phyloP scores from a whole-genome alignment of 495 filamentous ascomycete species.

The Penicillium steckii region DNA sequence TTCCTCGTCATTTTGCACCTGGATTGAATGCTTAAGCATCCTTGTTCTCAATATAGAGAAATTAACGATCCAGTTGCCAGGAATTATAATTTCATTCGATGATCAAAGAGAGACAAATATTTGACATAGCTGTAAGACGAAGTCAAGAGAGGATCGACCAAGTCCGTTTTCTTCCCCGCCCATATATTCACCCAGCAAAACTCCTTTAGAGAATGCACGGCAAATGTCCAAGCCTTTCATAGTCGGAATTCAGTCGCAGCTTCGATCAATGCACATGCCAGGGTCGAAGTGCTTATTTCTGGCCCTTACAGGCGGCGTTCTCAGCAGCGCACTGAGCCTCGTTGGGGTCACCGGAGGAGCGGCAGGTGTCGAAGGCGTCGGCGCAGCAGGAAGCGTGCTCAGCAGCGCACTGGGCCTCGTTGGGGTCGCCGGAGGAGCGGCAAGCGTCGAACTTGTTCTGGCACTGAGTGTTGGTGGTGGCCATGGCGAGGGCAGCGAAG shows the following conservation, averaged over 20 bases:
- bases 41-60: too few relatives aligned
- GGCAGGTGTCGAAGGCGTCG: slow-evolving; percentile 8
- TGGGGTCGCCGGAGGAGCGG: slow-evolving; percentile 4
- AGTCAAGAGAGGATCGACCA: background rate
- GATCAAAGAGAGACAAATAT: background rate
- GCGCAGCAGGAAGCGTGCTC: slow-evolving; percentile 8
- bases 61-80: too few relatives aligned
- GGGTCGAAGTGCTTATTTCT: background rate
- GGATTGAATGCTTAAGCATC: too few relatives aligned
- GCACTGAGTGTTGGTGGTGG: slow-evolving; percentile 10
- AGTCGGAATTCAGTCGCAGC: background rate
- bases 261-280: background rate
- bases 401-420: slow-evolving; percentile 3
- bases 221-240: background rate
- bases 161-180: background rate
- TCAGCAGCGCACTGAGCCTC: slow-evolving; percentile 5
- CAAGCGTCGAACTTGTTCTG: slow-evolving; percentile 10
- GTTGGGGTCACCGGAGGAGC: slow-evolving; percentile 6
- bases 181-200: background rate
- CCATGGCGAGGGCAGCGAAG: slow-evolving; percentile 1
- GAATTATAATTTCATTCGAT: background rate
- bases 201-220: too few relatives aligned
- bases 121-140: background rate
- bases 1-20: too few relatives aligned
- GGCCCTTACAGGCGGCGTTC: slow-evolving; percentile 10